phyloP scores from a whole-genome alignment of 164 flowering plant species.

The Nymphaea thermarum region DNA sequence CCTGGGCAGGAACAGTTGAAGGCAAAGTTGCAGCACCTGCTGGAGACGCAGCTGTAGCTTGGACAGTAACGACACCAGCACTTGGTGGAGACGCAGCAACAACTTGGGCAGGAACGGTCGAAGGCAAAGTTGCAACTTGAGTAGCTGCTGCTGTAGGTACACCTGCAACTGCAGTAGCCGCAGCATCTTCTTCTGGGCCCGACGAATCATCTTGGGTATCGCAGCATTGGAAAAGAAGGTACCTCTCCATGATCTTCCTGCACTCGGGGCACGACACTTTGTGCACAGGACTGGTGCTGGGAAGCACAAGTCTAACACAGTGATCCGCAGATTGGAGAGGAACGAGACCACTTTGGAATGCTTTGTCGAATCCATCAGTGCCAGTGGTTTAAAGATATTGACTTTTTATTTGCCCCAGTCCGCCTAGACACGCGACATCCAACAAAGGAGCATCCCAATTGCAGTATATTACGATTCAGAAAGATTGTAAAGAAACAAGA shows the following conservation, averaged over 20 bases:
- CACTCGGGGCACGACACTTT: constrained; percentile 38
- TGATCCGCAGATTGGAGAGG: constrained; percentile 10
- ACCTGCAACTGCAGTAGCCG: background rate
- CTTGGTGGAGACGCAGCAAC: no score
- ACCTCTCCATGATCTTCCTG: constrained; percentile 39
- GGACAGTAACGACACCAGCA: no score
- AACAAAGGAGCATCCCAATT: no score
- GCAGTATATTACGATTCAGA: no score
- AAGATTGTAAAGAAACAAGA: no score
- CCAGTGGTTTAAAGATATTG: no score
- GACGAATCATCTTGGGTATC: background rate
- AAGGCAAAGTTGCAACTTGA: background rate
- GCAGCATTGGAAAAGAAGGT: constrained; percentile 33
- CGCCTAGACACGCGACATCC: no score
- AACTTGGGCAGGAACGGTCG: no score
- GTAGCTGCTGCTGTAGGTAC: background rate
- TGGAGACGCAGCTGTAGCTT: no score
- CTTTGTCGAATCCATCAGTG: constrained; percentile 30
- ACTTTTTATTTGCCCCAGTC: no score
- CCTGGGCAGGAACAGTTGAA: no score
- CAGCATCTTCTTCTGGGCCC: background rate
- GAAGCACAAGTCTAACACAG: constrained; percentile 18
- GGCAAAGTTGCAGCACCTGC: no score
- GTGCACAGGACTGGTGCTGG: constrained; percentile 15
- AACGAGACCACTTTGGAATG: constrained; percentile 31